A percentile compares a stretch with the other conserved stretches of the same genome.
Conservation (phyloP, 2,329 filamentous ascomycete genomes). For the Coniella vitis region DNA sequence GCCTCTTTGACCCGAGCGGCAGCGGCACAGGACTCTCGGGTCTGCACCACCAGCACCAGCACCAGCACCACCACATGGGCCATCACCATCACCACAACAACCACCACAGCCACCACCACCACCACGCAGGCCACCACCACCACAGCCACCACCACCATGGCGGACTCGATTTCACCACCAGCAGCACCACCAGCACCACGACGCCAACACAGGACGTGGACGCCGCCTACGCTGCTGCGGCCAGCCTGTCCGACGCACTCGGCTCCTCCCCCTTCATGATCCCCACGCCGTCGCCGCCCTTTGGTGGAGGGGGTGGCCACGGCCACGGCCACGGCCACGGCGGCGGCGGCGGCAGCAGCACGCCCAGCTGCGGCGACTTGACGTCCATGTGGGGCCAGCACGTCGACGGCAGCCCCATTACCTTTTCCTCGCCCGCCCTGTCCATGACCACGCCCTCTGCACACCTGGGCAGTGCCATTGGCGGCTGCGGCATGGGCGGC, state of each 20-base stretch:
- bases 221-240: neutral
- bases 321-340: too few relatives aligned
- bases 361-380: conserved; percentile 7
- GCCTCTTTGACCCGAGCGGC: neutral
- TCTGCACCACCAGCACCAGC: too few relatives aligned
- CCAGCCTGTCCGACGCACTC: conserved; percentile 1
- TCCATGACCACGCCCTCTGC: conserved; percentile 9
- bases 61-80: too few relatives aligned
- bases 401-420: conserved; percentile 10
- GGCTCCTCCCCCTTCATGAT: conserved; percentile 7
- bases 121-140: too few relatives aligned
- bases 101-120: neutral
- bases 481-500: neutral
- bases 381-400: conserved; percentile 13
- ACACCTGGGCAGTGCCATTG: conserved; percentile 5
- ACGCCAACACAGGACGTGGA: conserved; percentile 11
- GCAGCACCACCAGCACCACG: too few relatives aligned
- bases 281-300: conserved; percentile 8
- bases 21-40: too few relatives aligned
- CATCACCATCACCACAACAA: too few relatives aligned
- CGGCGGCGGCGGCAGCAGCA: neutral
- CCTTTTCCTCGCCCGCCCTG: conserved; percentile 11
- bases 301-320: too few relatives aligned
- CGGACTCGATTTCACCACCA: conserved; percentile 8
- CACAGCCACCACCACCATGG: neutral